Base-by-base conservation (phyloP, 176 grass and related monocot genomes). In the Zoysia pacifica region DNA sequence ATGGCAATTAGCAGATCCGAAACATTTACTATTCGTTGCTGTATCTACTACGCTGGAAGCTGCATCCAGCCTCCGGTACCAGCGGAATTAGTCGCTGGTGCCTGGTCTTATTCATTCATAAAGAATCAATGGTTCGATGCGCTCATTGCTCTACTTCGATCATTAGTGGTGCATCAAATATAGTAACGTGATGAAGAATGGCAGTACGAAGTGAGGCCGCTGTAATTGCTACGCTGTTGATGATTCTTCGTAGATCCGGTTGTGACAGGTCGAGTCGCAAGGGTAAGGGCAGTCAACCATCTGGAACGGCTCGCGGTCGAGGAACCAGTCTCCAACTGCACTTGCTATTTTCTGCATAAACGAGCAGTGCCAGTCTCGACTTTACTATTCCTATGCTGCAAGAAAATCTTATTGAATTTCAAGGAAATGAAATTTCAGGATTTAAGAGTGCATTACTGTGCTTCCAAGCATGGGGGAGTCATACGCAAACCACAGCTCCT, bases 211-310 rank as follows among this genome's bases (percentile, higher is more conserved):
- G 19, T 44, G 52, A 81, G 81, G 51, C n/a, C 12, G 62, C 81
- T 77, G 66, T 87, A 81, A 77, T 87, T 91, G 89, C 89, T 91
- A 87, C 77, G 85, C 70, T 35, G 48, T 16, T 2, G 79, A 86
- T 6, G 68, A 8, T 14, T 62, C 81, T 35, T 84, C 77, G 59
- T 83, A 87, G 68, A 82, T 74, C 46, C 84, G 80, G 65, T 91
- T 80, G 65, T 62, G 79, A 61, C 91, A 94, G 53, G 88, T 88
- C 3, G 88, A 83, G 67, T 93, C 91, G 36, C 91, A 93, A 2
- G 91, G 91, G 73, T 91, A 93, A 49, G 91, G 82, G 44, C 91
- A 93, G 75, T 91, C 91, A 18, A 91, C 83, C 75, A 91, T 83
- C 62, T 83, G 74, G 53, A 93, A 86, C 1, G 51, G 4, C 20